Conservation (phyloP, 2,329 filamentous ascomycete species). For the Trichoderma koningii region DNA sequence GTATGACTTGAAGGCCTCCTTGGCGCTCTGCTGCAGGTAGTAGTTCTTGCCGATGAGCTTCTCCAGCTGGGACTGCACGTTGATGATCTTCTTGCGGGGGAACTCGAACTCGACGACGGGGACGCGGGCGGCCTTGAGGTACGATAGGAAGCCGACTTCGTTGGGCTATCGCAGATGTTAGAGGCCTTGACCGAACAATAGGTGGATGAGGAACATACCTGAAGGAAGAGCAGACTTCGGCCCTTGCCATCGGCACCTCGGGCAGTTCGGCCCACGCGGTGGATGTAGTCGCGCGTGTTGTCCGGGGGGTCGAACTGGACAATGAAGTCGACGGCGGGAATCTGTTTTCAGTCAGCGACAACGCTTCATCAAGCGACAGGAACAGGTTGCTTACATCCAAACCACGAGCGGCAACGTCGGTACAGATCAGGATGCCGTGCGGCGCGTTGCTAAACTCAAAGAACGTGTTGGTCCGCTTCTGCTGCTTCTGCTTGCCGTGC, state of each 20-base stretch:
- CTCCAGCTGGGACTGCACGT: slow-evolving; percentile 88
- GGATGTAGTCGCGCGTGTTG: slow-evolving; percentile 88
- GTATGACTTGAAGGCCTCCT: slow-evolving; percentile 82
- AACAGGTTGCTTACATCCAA: slow-evolving; percentile 65
- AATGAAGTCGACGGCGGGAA: slow-evolving; percentile 94
- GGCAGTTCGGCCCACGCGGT: slow-evolving; percentile 93
- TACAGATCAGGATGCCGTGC: slow-evolving; percentile 88
- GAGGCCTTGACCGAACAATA: not conserved
- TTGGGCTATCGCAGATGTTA: slow-evolving; percentile 58
- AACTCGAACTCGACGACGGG: slow-evolving; percentile 97
- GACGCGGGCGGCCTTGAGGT: slow-evolving; percentile 87
- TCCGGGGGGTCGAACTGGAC: slow-evolving; percentile 94
- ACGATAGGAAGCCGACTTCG: slow-evolving; percentile 88
- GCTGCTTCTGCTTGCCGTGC: slow-evolving; percentile 96
- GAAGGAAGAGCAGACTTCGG: slow-evolving; percentile 87
- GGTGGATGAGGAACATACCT: not conserved
- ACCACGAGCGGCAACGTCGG: slow-evolving; percentile 91
- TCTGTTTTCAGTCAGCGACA: slow-evolving; percentile 48
- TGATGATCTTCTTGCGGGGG: slow-evolving; percentile 85
- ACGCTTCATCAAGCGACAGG: not conserved
- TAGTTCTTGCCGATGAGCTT: slow-evolving; percentile 95
- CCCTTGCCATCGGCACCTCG: slow-evolving; percentile 82
- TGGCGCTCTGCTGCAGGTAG: slow-evolving; percentile 86
- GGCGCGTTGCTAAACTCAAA: slow-evolving; percentile 85
- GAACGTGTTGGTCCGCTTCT: slow-evolving; percentile 98